Percentiles rank a stretch among this genome's conserved stretches.
Evolutionary conservation across 306 rosid species (phyloP).

Genomic region (Lablab purpureus): DNA sequence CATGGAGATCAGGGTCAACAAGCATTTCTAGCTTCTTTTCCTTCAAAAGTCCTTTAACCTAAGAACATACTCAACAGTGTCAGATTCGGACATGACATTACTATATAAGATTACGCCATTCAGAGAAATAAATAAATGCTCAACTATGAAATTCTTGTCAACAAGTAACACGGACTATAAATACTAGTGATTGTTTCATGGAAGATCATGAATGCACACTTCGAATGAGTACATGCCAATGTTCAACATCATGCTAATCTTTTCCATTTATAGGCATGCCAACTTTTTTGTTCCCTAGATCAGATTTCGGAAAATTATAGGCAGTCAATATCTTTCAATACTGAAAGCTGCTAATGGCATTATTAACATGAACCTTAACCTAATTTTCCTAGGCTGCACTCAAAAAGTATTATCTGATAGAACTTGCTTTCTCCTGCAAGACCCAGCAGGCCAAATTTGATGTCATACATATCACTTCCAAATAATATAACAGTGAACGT

Average conservation of each 20-base stretch:
- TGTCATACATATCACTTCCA: background rate
- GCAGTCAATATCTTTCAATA: background rate
- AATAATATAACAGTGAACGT: background rate
- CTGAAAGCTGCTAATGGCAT: background rate
- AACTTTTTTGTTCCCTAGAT: background rate
- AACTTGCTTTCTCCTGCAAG: conserved; percentile 3
- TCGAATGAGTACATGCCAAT: background rate
- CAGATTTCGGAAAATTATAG: background rate
- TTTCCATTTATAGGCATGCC: background rate
- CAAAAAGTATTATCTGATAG: background rate
- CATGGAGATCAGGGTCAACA: conserved; percentile 94
- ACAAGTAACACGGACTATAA: background rate
- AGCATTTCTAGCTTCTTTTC: conserved; percentile 90
- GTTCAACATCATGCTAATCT: conserved; percentile 29
- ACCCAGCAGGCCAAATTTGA: background rate
- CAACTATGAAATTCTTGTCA: background rate
- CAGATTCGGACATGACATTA: conserved; percentile 25
- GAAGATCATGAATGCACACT: conserved; percentile 9
- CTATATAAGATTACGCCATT: background rate
- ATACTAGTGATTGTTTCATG: background rate
- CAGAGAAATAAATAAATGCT: background rate
- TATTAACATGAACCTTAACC: background rate
- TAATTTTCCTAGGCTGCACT: background rate
- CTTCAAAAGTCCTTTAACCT: conserved; percentile 94
- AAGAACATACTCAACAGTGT: conserved; percentile 41